Evolutionary conservation across 2,329 filamentous ascomycete genomes (phyloP).

Genomic region (Penicillium sumatraense): DNA sequence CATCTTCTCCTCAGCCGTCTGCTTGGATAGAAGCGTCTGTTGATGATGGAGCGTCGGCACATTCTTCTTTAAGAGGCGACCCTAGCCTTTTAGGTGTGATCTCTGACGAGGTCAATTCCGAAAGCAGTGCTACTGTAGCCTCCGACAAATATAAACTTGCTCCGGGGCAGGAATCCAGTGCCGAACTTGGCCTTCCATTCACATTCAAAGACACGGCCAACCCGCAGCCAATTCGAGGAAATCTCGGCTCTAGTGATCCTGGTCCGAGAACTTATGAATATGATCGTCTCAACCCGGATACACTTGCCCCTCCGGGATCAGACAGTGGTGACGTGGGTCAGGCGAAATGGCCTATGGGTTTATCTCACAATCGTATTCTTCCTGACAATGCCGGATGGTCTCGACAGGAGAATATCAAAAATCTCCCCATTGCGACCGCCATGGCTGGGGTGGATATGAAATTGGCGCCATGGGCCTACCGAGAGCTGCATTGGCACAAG

Average conservation of each 20-base stretch:
- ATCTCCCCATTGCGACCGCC: slow-evolving; percentile 3
- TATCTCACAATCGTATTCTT: slow-evolving; percentile 10
- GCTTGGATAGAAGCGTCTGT: neutral
- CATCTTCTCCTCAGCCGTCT: neutral
- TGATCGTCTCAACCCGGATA: slow-evolving; percentile 8
- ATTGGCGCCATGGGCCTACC: slow-evolving; percentile 4
- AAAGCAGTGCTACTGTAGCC: neutral
- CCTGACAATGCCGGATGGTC: slow-evolving; percentile 9
- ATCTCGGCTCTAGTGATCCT: slow-evolving; percentile 7
- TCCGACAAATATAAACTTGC: neutral
- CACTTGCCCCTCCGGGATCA: slow-evolving; percentile 9
- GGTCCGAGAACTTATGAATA: slow-evolving; percentile 8
- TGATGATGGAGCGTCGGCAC: slow-evolving; percentile 1
- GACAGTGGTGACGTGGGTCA: slow-evolving; percentile 6
- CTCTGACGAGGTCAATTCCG: neutral
- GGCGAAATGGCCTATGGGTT: slow-evolving; percentile 10
- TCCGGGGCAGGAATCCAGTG: slow-evolving; percentile 1
- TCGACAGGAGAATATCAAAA: slow-evolving; percentile 5
- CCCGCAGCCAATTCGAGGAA: slow-evolving; percentile 10
- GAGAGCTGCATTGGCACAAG: slow-evolving; percentile 10
- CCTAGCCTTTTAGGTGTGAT: slow-evolving; percentile 2
- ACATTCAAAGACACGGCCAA: neutral
- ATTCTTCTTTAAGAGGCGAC: neutral
- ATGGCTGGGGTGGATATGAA: slow-evolving; percentile 13
- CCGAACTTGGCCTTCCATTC: slow-evolving; percentile 5